Evolutionary conservation across 140 eudicot species (phyloP).

Genomic region (Oenanthe javanica): DNA sequence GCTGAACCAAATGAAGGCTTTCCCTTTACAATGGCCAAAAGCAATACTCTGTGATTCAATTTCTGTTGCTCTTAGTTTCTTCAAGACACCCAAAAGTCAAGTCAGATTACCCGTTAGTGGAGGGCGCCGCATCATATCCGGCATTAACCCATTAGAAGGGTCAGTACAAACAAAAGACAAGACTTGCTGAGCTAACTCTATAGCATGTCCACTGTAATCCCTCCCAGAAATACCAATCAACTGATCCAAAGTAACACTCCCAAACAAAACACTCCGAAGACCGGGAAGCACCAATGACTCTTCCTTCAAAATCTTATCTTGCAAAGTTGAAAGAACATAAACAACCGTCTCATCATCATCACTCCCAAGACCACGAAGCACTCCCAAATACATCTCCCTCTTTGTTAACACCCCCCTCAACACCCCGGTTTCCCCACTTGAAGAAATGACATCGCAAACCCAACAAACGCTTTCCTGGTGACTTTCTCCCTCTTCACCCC

Average conservation of each 20-base stretch:
- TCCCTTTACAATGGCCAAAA: constrained; percentile 76
- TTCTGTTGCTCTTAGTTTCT: constrained; percentile 90
- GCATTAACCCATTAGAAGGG: constrained; percentile 93
- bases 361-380: constrained; percentile 83
- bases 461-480: constrained; percentile 64
- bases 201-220: constrained; percentile 44
- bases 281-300: constrained; percentile 80
- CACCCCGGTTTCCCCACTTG: constrained; percentile 74
- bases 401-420: constrained; percentile 79
- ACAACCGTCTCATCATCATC: constrained; percentile 80
- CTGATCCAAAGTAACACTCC: constrained; percentile 90
- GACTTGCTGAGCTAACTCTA: constrained; percentile 55
- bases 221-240: constrained; percentile 62
- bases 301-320: constrained; percentile 59
- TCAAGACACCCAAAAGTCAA: constrained; percentile 74
- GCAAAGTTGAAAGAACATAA: constrained; percentile 55
- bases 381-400: constrained; percentile 78
- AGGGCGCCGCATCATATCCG: constrained; percentile 59
- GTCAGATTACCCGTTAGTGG: constrained; percentile 69
- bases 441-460: constrained; percentile 84
- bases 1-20: constrained; percentile 69
- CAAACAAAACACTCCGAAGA: constrained; percentile 88
- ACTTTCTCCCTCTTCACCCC: constrained; percentile 46
- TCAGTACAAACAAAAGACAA: constrained; percentile 61
- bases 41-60: constrained; percentile 51